Conservation (phyloP, 495 filamentous ascomycete genomes). For the Apiosordaria backusii region DNA sequence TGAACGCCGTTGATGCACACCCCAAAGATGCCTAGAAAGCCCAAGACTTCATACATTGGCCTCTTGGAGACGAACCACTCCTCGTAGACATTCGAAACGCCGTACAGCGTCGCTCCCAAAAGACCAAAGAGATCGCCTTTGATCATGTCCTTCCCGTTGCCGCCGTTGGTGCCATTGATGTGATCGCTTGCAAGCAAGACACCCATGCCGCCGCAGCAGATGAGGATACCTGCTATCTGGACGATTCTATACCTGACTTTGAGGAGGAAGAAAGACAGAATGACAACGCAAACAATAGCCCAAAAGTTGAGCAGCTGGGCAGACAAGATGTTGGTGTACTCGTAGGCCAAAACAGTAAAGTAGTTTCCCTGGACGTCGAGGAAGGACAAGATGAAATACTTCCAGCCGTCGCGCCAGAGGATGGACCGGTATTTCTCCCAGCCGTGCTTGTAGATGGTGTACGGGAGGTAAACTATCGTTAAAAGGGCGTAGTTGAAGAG, state of each 20-base stretch:
- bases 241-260: conserved; percentile 81
- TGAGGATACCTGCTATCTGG: conserved; percentile 79
- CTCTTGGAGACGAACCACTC: conserved; percentile 86
- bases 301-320: conserved; percentile 98
- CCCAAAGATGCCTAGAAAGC: conserved; percentile 84
- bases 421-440: conserved; percentile 63
- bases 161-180: conserved; percentile 65
- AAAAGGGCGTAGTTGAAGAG: conserved; percentile 92
- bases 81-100: conserved; percentile 82
- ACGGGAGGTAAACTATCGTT: conserved; percentile 73
- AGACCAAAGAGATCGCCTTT: conserved; percentile 93
- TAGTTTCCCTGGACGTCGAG: conserved; percentile 96
- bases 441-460: conserved; percentile 80
- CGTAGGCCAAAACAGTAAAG: conserved; percentile 91
- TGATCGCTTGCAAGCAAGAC: conserved; percentile 85
- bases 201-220: conserved; percentile 92
- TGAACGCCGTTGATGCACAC: conserved; percentile 89
- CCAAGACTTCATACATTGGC: conserved; percentile 90
- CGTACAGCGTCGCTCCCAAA: conserved; percentile 85
- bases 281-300: conserved; percentile 90
- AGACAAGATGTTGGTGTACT: conserved; percentile 85
- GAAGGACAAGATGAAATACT: conserved; percentile 89
- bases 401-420: conserved; percentile 73
- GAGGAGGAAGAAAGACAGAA: conserved; percentile 77
- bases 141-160: conserved; percentile 62